phyloP scores from a whole-genome alignment of 202 grass and related monocot genomes.

The Hordeum pubiflorum region DNA sequence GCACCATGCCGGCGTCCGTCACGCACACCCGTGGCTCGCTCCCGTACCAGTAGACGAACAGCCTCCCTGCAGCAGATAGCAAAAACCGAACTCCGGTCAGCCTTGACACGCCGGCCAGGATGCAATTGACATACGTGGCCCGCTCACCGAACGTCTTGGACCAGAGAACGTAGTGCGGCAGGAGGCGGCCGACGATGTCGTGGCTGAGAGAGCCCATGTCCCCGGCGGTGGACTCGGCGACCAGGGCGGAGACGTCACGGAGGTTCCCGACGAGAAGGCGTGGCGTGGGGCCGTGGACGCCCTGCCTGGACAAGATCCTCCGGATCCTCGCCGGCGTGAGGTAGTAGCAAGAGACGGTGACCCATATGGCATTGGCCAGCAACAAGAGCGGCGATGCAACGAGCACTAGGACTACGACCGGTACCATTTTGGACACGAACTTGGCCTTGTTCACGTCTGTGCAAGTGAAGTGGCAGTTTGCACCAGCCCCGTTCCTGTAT shows the following conservation, averaged over 20 bases:
- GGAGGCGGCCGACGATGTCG: conserved; percentile 74
- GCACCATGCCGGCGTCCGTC: conserved; percentile 75
- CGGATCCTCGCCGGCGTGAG: conserved; percentile 58
- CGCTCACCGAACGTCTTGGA: conserved; percentile 54
- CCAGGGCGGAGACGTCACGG: conserved; percentile 47
- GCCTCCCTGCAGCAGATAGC: conserved; percentile 35
- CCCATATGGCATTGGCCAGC: conserved; percentile 39
- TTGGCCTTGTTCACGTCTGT: not conserved
- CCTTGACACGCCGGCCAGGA: not conserved
- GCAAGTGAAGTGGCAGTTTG: conserved; percentile 18
- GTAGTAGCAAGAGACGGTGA: conserved; percentile 61
- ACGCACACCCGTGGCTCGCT: conserved; percentile 86
- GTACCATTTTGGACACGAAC: conserved; percentile 6
- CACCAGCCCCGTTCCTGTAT: not conserved
- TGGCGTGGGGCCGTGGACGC: conserved; percentile 46
- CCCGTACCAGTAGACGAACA: conserved; percentile 88
- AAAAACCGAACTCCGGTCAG: not conserved
- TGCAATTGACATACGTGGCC: too few species aligned
- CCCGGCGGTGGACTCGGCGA: conserved; percentile 37
- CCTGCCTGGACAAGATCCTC: conserved; percentile 43
- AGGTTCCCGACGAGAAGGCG: conserved; percentile 70
- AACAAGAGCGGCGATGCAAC: conserved; percentile 32
- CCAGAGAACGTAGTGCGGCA: conserved; percentile 89
- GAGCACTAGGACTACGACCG: not conserved
- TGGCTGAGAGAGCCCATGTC: conserved; percentile 68